Percentiles rank a stretch among this genome's conserved stretches.
These are phyloP conservation scores for Talaromyces sp. DNA, from an alignment of 2,329 filamentous ascomycete genomes.

Conservation along the genomic window DNA sequence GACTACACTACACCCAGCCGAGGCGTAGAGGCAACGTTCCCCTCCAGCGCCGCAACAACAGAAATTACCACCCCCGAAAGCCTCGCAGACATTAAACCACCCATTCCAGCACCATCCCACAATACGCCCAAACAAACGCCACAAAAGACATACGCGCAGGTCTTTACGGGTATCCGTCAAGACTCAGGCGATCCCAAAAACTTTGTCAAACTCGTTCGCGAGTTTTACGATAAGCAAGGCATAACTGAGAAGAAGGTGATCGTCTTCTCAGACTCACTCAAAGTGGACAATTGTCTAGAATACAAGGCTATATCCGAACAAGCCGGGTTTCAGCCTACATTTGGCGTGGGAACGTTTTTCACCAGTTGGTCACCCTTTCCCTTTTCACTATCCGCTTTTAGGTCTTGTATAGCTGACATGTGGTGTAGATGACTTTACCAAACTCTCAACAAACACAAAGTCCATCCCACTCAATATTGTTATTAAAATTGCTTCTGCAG, in stretches of 20 bases:
- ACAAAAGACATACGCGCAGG: conserved; percentile 68
- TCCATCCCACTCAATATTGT: conserved; percentile 94
- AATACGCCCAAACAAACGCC: conserved; percentile 37
- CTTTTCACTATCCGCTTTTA: not conserved
- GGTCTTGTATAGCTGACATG: not conserved
- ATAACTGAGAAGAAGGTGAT: conserved; percentile 81
- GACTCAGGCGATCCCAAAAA: conserved; percentile 82
- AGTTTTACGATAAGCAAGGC: conserved; percentile 73
- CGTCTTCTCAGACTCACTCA: conserved; percentile 92
- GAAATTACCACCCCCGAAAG: conserved; percentile 39
- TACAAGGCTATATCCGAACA: conserved; percentile 83
- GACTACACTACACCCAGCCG: conserved; percentile 40
- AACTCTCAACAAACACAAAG: conserved; percentile 70
- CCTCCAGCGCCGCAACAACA: conserved; percentile 44
- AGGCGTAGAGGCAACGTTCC: conserved; percentile 37
- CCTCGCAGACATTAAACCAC: conserved; percentile 40
- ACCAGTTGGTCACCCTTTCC: conserved; percentile 59
- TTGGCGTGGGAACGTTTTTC: conserved; percentile 92
- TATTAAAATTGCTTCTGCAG: conserved; percentile 88
- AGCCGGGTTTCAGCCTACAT: conserved; percentile 77
- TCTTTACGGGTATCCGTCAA: conserved; percentile 81
- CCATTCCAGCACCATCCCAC: conserved; percentile 45
- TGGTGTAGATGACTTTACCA: conserved; percentile 69
- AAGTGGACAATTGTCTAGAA: conserved; percentile 84
- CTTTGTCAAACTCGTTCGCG: conserved; percentile 73